Conservation (phyloP, 768 basidiomycete species). For the Porpolomopsis calyptriformis region DNA sequence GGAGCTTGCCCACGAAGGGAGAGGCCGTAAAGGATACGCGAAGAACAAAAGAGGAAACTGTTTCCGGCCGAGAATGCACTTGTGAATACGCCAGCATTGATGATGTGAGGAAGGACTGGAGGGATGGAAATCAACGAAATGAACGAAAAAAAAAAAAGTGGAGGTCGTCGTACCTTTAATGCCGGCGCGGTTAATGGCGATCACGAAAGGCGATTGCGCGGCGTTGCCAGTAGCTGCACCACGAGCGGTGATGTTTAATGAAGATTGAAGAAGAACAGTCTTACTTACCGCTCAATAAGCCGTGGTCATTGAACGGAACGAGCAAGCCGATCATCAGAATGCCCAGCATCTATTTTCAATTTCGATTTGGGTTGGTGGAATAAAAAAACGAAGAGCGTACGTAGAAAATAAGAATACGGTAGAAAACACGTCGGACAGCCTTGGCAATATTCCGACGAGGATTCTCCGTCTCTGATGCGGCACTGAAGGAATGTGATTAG, state of each 20-base stretch:
- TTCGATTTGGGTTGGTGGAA: not conserved
- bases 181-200: constrained; percentile 65
- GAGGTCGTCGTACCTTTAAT: constrained; percentile 37
- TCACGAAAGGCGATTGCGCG: constrained; percentile 76
- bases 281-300: constrained; percentile 31
- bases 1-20: constrained; percentile 44
- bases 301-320: constrained; percentile 54
- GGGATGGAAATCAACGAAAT: constrained; percentile 1
- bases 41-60: constrained; percentile 48
- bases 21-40: constrained; percentile 43
- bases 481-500: constrained; percentile 25
- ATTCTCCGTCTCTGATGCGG: constrained; percentile 67
- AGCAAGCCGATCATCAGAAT: constrained; percentile 71
- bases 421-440: constrained; percentile 69
- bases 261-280: not conserved
- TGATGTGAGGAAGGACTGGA: constrained; percentile 48
- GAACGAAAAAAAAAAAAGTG: constrained; percentile 13
- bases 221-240: constrained; percentile 43
- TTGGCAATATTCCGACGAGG: constrained; percentile 73
- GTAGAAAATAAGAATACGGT: constrained; percentile 73
- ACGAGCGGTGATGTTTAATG: not conserved
- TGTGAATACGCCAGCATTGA: constrained; percentile 66
- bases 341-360: constrained; percentile 60
- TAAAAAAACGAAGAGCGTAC: constrained; percentile 22
- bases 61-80: constrained; percentile 66